Base-by-base conservation (phyloP, 2,329 filamentous ascomycete genomes). In the Curvularia sp. region DNA sequence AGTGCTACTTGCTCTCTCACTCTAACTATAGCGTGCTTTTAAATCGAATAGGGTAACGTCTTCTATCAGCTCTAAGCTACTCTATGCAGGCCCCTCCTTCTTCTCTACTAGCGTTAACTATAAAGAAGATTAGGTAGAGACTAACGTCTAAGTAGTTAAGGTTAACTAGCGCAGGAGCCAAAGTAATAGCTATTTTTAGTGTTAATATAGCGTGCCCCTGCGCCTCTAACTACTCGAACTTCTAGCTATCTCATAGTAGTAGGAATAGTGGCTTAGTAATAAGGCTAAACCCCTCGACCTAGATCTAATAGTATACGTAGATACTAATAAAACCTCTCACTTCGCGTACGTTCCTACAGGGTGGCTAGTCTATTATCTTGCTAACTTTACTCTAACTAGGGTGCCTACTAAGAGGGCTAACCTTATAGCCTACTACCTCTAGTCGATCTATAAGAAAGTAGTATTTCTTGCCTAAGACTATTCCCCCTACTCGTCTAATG, bases 221-320 rank as follows among this genome's bases (percentile, higher is more conserved):
- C 4, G 33, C 33, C 4, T 35, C 33, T 35, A 4, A 4, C 33
- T 35, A 35, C 13, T 13, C 13, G 6, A 35, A 35, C 33, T 35
- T 35, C 9, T 6, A 7, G 9, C 13, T 28, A 38, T 44, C 26
- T 35, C 30, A 9, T 39, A 57, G 20, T 18, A 57, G n/a, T 4
- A 18, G 48, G 20, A 52, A 57, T 15, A 57, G 24, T 22, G 48
- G 48, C 18, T 57, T 18, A 18, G 12, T 30, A 35, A n/a, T 48
- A 31, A 48, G 5, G 39, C 46, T 39, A 47, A 52, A 57, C 10
- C 18, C 1, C 18, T 18, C 18, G 18, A 56, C 41, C n/a, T 51
- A 56, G 2, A 46, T 39, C 18, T 50, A 38, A 42, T 58, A 58
- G 39, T 54, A 54, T 1, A 50, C 30, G 24, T 41, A 47, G 10